Evolutionary conservation across 2,329 filamentous ascomycete species (phyloP).

Genomic region (Fusarium duplospermum): DNA sequence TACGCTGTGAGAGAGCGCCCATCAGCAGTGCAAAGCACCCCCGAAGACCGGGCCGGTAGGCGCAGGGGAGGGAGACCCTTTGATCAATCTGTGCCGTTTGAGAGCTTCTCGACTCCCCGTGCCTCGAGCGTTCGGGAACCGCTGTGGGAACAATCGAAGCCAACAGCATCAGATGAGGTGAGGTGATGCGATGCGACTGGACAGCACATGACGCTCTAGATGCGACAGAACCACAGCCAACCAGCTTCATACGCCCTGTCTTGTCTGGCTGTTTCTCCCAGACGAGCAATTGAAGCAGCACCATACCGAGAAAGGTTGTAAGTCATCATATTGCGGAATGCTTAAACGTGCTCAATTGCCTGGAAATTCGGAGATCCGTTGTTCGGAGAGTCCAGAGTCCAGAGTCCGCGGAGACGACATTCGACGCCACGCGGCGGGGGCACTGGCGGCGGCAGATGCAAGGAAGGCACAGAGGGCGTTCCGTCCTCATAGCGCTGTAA

Average conservation of each 20-base stretch:
- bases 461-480: constrained; percentile 6
- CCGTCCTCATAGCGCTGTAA: constrained; percentile 14
- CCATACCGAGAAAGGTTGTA: constrained; percentile 1
- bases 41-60: constrained; percentile 35
- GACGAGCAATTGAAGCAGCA: background rate
- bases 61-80: constrained; percentile 15
- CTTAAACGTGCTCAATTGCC: background rate
- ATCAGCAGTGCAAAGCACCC: constrained; percentile 6
- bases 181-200: constrained; percentile 17
- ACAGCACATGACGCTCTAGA: constrained; percentile 24
- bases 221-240: constrained; percentile 13
- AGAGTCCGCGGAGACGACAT: constrained; percentile 8
- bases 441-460: background rate
- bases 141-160: constrained; percentile 21
- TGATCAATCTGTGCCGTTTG: constrained; percentile 23
- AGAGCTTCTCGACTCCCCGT: background rate
- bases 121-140: constrained; percentile 11
- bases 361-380: background rate
- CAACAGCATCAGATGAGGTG: constrained; percentile 17
- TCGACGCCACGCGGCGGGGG: background rate
- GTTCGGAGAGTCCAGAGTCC: constrained; percentile 11
- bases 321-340: background rate
- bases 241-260: constrained; percentile 4
- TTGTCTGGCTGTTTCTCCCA: constrained; percentile 7
- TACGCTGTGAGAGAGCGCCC: background rate